Evolutionary conservation across 192 early-diverging fungal species (phyloP), one percentile per base, ranked within the genome.

Genomic region (Backusella tarrabulga): DNA sequence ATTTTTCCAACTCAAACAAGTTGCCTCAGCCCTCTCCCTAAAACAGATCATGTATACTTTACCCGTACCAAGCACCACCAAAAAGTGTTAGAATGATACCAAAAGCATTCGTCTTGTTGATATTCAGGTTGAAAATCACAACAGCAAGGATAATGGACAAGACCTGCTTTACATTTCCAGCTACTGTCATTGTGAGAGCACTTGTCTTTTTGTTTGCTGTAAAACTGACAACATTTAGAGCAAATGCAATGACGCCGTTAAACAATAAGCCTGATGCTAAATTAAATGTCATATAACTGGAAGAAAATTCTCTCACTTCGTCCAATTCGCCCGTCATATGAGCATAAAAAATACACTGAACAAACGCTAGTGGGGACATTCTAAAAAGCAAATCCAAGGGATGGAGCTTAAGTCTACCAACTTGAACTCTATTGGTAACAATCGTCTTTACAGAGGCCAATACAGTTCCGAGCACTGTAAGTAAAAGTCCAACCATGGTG

Each of bases 91-190:
- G 82, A n/a, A 87, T 75, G 21, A 89, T 93, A 46, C 91, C 92
- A 44, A 85, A 73, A 0, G 78, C 84, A 68, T 93, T 90, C 3
- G 88, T 85, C 50, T 83, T 74, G 14, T 83, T 92, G 70, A 87
- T 92, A 38, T 80, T 87, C 3, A 90, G 83, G 32, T 85, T 85
- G 71, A 90, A 94, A 21, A 89, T 88, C 4, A 85, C 83, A 9
- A 92, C 89, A 7, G 87, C 84, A 42, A 90, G 72, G 36, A 88
- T 82, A 74, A 93, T 92, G 15, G 90, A 92, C 6, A 93, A 81
- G 2, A 91, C 92, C 76, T 93, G 92, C 82, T 93, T 93, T 21
- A 93, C 92, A 80, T 93, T 93, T 46, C 85, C 90, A 19, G 89
- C 88, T 41, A 91, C 90, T 32, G 83, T 81, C 84, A 91, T 91